Evolutionary conservation across 2,329 filamentous ascomycete species (phyloP), one percentile per base, ranked within the genome.

Genomic region (Blastomyces gilchristii): DNA sequence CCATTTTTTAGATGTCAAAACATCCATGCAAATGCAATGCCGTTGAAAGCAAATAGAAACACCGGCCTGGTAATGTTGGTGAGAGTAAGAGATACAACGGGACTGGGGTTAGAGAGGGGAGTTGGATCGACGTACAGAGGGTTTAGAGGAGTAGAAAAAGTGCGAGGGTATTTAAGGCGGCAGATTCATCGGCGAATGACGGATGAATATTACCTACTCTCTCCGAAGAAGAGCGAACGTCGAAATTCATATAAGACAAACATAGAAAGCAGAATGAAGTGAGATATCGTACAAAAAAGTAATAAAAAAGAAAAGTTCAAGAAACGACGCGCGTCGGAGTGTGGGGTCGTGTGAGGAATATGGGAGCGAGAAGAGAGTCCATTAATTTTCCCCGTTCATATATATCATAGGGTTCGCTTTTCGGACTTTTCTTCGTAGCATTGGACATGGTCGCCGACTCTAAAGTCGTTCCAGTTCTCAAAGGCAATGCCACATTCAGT

Each of bases 401-500:
- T 14, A 43, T 43, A 50, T 54, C 68, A 78, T 41, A 79, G 72
- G 60, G 71, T 78, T 70, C 90, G 82, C 80, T 88, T 88, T 77
- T 94, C 90, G 63, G 76, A 77, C 22, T 86, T 82, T 76, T 92
- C 88, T 71, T 96, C 90, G 71, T 92, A 96, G 43, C 86, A 87
- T 78, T 97, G 94, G 65, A 99, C 83, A 74, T 87, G 84, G 76
- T 99, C 94, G 37, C 93, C 94, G 16, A 85, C 80, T 71, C 87
- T 75, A 72, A 97, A 88, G 28, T 85, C 88, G 58, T 88, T 81
- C 85, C 91, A 99, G 41, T 81, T 83, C 2, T 88, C 85, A 70
- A 99, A 93, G 61, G 85, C 86, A 68, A 99, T 87, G 68, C 94
- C 94, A 70, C 94, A 99, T 76, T 99, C 94, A n/a, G 83, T 85